Evolutionary conservation across 148 eudicot species (phyloP).

Genomic region (Diospyros kaki): DNA sequence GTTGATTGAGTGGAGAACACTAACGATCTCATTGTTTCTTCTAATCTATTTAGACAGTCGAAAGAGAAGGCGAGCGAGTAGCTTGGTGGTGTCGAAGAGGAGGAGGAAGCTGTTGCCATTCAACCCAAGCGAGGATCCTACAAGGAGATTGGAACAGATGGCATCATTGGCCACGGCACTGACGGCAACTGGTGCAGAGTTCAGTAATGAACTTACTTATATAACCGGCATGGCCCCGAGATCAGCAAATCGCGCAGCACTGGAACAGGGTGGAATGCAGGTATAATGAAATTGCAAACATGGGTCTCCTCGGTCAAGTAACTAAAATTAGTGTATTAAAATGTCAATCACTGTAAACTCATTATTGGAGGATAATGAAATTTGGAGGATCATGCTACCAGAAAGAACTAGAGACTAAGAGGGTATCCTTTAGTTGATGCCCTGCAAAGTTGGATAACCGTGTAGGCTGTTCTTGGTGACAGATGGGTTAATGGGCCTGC

Average conservation of each 20-base stretch:
- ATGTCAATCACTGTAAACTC: background rate
- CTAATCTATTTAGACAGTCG: constrained; percentile 29
- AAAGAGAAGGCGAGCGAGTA: constrained; percentile 54
- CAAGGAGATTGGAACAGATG: constrained; percentile 79
- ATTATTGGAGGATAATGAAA: background rate
- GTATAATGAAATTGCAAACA: constrained; percentile 23
- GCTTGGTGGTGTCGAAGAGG: constrained; percentile 53
- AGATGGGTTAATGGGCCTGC: background rate
- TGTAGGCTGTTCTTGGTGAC: background rate
- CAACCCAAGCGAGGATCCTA: constrained; percentile 61
- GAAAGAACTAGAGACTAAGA: background rate
- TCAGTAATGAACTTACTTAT: constrained; percentile 81
- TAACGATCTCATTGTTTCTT: background rate
- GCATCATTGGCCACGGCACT: constrained; percentile 89
- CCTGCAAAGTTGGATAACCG: background rate
- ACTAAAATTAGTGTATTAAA: background rate
- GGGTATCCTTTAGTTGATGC: background rate
- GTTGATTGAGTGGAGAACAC: background rate
- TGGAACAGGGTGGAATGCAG: constrained; percentile 93
- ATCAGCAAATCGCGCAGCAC: constrained; percentile 65
- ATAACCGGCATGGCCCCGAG: constrained; percentile 78
- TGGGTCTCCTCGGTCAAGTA: background rate
- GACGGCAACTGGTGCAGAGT: constrained; percentile 62
- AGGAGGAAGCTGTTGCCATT: constrained; percentile 81
- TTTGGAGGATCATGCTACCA: background rate